phyloP scores from a whole-genome alignment of 176 grass and related monocot species.

The Oryza punctata region DNA sequence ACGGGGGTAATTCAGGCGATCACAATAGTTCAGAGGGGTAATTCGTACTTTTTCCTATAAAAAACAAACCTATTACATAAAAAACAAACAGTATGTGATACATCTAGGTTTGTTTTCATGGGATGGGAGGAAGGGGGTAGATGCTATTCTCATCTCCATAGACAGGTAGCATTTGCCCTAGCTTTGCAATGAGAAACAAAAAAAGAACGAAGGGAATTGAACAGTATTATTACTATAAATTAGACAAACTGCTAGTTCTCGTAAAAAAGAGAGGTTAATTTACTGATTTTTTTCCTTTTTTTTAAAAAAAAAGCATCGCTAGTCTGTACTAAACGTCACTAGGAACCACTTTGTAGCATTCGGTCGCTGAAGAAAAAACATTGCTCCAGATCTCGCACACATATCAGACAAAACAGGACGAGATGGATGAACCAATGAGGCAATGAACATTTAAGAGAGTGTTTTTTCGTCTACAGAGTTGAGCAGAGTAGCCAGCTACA shows the following conservation, averaged over 20 bases:
- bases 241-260: not conserved
- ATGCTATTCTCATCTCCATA: not conserved
- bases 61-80: too few relatives aligned
- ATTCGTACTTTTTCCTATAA: too few relatives aligned
- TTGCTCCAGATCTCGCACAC: not conserved
- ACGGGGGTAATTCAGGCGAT: too few relatives aligned
- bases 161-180: not conserved
- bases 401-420: not conserved
- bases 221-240: not conserved
- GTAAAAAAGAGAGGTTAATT: not conserved
- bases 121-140: too few relatives aligned
- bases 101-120: too few relatives aligned
- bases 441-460: not conserved
- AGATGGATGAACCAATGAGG: not conserved
- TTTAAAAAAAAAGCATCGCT: not conserved
- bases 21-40: too few relatives aligned
- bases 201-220: not conserved
- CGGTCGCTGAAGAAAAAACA: not conserved
- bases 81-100: too few relatives aligned
- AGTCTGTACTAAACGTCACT: not conserved
- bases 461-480: not conserved
- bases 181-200: not conserved
- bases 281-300: not conserved
- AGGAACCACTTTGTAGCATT: not conserved
- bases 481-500: not conserved